Evolutionary conservation across 2,329 filamentous ascomycete genomes (phyloP).

Genomic region (Alternaria tenuissima): DNA sequence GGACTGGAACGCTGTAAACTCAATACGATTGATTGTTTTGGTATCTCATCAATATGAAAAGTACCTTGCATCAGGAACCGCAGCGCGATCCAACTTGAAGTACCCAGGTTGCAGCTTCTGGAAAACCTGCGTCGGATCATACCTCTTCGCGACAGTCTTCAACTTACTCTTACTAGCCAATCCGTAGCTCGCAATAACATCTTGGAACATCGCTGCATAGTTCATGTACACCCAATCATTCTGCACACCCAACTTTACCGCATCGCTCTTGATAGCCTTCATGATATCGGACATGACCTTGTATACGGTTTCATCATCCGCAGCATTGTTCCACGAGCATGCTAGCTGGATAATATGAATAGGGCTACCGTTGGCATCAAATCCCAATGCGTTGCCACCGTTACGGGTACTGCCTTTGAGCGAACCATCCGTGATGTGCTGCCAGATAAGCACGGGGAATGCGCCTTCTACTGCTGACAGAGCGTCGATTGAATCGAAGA

Average conservation of each 20-base stretch:
- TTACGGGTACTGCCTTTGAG: slow-evolving; percentile 31
- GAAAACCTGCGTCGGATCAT: slow-evolving; percentile 54
- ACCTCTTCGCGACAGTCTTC: slow-evolving; percentile 46
- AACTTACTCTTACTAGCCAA: slow-evolving; percentile 36
- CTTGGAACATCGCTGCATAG: slow-evolving; percentile 56
- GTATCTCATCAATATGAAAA: slow-evolving; percentile 1
- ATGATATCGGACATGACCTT: slow-evolving; percentile 19
- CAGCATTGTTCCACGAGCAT: slow-evolving; percentile 23
- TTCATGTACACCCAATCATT: slow-evolving; percentile 57
- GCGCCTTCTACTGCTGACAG: slow-evolving; percentile 14
- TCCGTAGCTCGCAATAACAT: slow-evolving; percentile 55
- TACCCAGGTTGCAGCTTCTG: slow-evolving; percentile 54
- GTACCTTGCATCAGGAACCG: slow-evolving; percentile 3
- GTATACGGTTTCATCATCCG: slow-evolving; percentile 26
- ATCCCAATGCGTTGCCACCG: slow-evolving; percentile 30
- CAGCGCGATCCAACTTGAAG: slow-evolving; percentile 51
- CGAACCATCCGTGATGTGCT: slow-evolving; percentile 23
- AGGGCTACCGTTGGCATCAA: slow-evolving; percentile 25
- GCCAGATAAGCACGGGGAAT: slow-evolving; percentile 22
- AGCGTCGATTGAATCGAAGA: slow-evolving; percentile 14
- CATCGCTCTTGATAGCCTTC: slow-evolving; percentile 18
- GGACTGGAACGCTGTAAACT: neutral
- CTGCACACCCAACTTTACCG: slow-evolving; percentile 12
- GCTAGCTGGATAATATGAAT: slow-evolving; percentile 30
- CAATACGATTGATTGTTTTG: neutral